Base-by-base conservation (phyloP, 495 filamentous ascomycete genomes). In the Penicillium cosmopolitanum region DNA sequence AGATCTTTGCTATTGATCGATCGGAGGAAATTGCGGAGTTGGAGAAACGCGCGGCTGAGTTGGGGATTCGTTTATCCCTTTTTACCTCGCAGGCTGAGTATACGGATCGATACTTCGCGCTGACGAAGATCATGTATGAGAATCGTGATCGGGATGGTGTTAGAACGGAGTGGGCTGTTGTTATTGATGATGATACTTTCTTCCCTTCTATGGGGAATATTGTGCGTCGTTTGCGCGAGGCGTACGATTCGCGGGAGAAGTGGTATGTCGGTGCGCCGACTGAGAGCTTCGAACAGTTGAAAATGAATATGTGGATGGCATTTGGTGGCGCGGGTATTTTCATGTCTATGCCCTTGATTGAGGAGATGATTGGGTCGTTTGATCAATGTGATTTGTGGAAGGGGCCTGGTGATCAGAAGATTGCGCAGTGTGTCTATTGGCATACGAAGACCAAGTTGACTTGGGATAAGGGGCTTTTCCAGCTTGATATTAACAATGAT, bases 131-230 rank as follows among this genome's bases (percentile, higher is more conserved):
- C 16, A 67, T 85, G 21, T 66, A 77, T 35, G 63, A 72, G 15
- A 46, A 68, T 48, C 57, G 71, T 0, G 68, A 67, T 15, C 62
- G 71, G 5, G 53, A 70, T 0, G 46, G n/a, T 28, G 15, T 19
- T 0, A 28, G 13, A 11, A 83, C 79, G 0, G 56, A 74, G 40
- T 87, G 83, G 82, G 66, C 80, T 15, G 78, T 71, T 36, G 68
- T 87, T 13, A 66, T 85, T 34, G 84, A 87, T 65, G 84, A 87
- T 68, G 84, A 87, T 67, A 85, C 84, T 15, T 84, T 84, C 62
- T 80, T 82, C 61, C 74, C 77, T 0, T 75, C 68, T 15, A 65
- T 81, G 55, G 61, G 55, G 8, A 57, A 67, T 21, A 67, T 84
- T 0, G 56, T 77, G 15, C 35, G 62, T 4, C 70, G 62, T 33